Conservation (phyloP, 225 moss, liverwort and hornwort species). For the Pseudisothecium myosuroides region DNA sequence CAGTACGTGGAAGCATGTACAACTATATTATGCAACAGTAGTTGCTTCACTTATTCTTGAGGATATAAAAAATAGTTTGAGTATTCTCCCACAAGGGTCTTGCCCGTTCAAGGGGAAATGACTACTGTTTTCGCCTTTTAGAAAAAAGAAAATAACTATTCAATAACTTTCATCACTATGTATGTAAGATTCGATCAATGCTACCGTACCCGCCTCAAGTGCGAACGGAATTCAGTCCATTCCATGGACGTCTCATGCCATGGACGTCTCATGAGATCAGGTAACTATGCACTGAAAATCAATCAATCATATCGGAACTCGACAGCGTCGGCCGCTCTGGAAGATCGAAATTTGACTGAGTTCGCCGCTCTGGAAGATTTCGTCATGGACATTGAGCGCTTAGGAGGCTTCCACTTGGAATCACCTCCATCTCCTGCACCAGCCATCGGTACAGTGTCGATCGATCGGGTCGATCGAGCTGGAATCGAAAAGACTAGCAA, state of each 20-base stretch:
- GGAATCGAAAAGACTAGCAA: not conserved
- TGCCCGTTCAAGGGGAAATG: not conserved
- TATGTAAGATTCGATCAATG: not conserved
- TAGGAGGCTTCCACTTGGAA: constrained; percentile 29
- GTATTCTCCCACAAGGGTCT: not conserved
- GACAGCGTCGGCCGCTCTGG: not conserved
- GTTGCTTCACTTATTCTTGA: not conserved
- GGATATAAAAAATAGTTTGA: not conserved
- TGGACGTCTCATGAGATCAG: not conserved
- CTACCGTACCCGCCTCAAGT: not conserved
- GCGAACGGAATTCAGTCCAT: not conserved
- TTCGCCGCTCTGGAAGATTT: not conserved
- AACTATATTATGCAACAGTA: not conserved
- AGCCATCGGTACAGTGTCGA: not conserved
- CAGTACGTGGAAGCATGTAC: not conserved
- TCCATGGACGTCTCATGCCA: not conserved
- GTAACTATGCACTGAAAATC: not conserved
- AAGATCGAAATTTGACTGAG: not conserved
- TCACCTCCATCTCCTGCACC: constrained; percentile 18
- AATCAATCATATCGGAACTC: not conserved
- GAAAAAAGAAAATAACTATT: not conserved
- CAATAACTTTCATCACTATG: not conserved
- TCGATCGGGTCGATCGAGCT: not conserved
- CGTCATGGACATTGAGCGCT: not conserved
- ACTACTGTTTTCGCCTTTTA: not conserved